Percentiles rank a stretch among this genome's conserved stretches.
phyloP scores from a whole-genome alignment of 192 early-diverging fungal species.

The Spinellus fusiger region DNA sequence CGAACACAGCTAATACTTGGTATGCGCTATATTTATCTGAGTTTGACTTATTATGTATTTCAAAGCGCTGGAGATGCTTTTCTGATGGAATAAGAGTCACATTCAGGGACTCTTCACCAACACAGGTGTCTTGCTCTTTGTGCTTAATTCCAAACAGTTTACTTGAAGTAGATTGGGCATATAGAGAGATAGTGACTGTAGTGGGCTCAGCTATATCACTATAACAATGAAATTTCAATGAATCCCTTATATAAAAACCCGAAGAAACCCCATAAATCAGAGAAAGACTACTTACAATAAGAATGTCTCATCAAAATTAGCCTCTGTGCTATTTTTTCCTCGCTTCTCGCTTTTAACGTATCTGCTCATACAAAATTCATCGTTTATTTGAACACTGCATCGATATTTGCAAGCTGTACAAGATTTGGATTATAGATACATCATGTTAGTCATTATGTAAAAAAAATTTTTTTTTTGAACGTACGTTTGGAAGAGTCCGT shows the following conservation, averaged over 20 bases:
- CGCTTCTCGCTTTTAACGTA: slow-evolving; percentile 14
- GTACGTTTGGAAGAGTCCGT: slow-evolving; percentile 27
- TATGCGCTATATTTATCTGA: slow-evolving; percentile 1
- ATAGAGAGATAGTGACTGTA: slow-evolving; percentile 14
- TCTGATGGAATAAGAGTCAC: slow-evolving; percentile 7
- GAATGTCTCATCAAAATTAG: slow-evolving; percentile 30
- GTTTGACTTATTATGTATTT: slow-evolving; percentile 3
- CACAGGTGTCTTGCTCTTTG: slow-evolving; percentile 8
- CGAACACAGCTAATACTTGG: slow-evolving; percentile 26
- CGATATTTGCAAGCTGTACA: slow-evolving; percentile 16
- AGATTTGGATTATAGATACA: not conserved
- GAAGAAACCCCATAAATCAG: not conserved
- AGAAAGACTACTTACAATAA: slow-evolving; percentile 21
- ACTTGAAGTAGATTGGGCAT: slow-evolving; percentile 8
- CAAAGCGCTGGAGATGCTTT: slow-evolving; percentile 13
- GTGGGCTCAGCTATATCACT: slow-evolving; percentile 25
- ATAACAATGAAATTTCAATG: not conserved
- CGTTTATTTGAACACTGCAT: slow-evolving; percentile 17
- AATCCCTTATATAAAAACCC: too few species aligned
- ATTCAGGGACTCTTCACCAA: slow-evolving; percentile 11
- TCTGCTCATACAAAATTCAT: slow-evolving; percentile 20
- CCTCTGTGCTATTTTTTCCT: slow-evolving; percentile 23
- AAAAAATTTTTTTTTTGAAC: not conserved
- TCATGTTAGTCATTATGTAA: not conserved
- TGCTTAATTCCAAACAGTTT: slow-evolving; percentile 1